Conservation (phyloP, 2,329 filamentous ascomycete species). For the Cladosporium oxysporum region DNA sequence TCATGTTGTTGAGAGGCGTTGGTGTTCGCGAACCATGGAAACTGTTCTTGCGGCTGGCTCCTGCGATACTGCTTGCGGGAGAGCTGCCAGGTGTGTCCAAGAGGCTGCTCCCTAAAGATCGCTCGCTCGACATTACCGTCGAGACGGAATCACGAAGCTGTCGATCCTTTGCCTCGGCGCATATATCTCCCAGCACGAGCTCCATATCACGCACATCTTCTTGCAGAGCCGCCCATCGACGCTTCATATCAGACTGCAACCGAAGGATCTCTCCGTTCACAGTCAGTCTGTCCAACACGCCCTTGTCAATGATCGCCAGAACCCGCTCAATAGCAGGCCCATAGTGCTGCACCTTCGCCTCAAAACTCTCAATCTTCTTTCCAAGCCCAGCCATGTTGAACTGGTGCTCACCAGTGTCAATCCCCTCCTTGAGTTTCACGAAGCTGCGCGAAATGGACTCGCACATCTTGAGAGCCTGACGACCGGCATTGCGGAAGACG, state of each 20-base stretch:
- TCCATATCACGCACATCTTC: constrained; percentile 78
- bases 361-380: constrained; percentile 90
- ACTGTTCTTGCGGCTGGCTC: constrained; percentile 53
- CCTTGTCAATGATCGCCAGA: constrained; percentile 88
- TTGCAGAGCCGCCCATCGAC: constrained; percentile 77
- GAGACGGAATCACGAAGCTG: constrained; percentile 90
- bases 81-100: constrained; percentile 63
- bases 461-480: constrained; percentile 94
- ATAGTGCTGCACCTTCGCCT: constrained; percentile 93
- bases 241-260: constrained; percentile 80
- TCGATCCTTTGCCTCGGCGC: constrained; percentile 59
- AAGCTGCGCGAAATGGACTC: constrained; percentile 90
- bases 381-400: constrained; percentile 68
- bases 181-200: constrained; percentile 69
- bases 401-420: constrained; percentile 73
- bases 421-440: constrained; percentile 74
- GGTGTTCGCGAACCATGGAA: constrained; percentile 50
- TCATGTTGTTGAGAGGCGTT: constrained; percentile 32
- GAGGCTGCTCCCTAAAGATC: constrained; percentile 68
- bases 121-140: constrained; percentile 82
- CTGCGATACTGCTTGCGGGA: constrained; percentile 65
- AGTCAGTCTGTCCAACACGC: constrained; percentile 91
- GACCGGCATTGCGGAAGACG: constrained; percentile 89
- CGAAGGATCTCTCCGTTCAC: constrained; percentile 94
- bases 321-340: constrained; percentile 90